phyloP scores from a whole-genome alignment of 177 flowering plant genomes.

The Vitis hybrid region DNA sequence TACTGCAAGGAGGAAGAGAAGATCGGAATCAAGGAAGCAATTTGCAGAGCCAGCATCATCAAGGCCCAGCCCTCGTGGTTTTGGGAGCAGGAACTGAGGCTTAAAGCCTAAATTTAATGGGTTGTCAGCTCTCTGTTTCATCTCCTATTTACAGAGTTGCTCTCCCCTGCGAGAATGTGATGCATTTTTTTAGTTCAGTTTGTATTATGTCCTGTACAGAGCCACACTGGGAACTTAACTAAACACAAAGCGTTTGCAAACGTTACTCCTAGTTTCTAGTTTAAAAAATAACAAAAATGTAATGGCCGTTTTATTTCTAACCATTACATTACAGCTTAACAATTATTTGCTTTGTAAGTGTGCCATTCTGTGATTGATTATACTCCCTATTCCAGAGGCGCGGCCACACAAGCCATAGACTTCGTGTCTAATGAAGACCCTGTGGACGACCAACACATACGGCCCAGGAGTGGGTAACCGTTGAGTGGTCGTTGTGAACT shows the following conservation, averaged over 20 bases:
- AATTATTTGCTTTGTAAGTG: too few relatives aligned
- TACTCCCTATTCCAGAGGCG: too few relatives aligned
- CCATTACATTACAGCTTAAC: too few relatives aligned
- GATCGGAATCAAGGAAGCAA: constrained; percentile 59
- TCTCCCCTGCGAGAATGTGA: background rate
- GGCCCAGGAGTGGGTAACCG: background rate
- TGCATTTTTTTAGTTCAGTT: background rate
- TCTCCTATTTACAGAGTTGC: background rate
- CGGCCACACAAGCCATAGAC: background rate
- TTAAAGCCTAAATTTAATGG: background rate
- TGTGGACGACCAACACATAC: too few relatives aligned
- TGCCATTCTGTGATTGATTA: too few relatives aligned
- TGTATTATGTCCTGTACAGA: background rate
- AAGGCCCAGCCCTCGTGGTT: constrained; percentile 65
- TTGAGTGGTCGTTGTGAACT: background rate
- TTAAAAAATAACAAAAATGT: background rate
- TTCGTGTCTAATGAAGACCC: too few relatives aligned
- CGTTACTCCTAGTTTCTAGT: too few relatives aligned
- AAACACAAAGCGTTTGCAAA: too few relatives aligned
- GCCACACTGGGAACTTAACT: too few relatives aligned
- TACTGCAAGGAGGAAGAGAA: constrained; percentile 82
- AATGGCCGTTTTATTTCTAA: too few relatives aligned
- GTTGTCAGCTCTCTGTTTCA: background rate
- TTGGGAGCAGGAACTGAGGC: constrained; percentile 31
- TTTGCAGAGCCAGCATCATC: constrained; percentile 53